A percentile compares a stretch with the other conserved stretches of the same genome.
phyloP scores from a whole-genome alignment of 2,329 filamentous ascomycete genomes.

The Fragosphaeria purpurea region DNA sequence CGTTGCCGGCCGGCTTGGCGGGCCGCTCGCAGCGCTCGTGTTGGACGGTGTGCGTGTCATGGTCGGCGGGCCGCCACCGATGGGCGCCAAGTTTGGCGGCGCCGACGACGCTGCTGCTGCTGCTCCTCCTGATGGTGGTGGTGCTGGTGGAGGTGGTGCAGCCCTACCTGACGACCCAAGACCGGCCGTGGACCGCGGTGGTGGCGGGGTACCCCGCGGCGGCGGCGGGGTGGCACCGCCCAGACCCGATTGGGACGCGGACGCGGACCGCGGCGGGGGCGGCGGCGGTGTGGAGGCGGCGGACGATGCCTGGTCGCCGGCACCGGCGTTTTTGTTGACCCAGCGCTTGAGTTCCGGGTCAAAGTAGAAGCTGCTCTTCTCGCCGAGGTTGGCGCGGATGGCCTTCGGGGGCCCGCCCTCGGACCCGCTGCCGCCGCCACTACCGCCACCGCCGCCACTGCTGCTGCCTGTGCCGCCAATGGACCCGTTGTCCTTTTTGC shows the following conservation, averaged over 20 bases:
- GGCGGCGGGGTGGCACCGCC: conserved; percentile 46
- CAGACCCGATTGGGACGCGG: conserved; percentile 36
- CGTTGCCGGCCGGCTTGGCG: conserved; percentile 61
- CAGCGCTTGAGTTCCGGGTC: conserved; percentile 95
- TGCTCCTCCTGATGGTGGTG: conserved; percentile 5
- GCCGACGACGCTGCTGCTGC: conserved; percentile 12
- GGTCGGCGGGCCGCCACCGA: conserved; percentile 18
- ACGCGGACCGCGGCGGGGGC: conserved; percentile 61
- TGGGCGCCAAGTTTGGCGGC: conserved; percentile 2
- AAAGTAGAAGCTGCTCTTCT: conserved; percentile 86
- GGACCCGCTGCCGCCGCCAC: conserved; percentile 17
- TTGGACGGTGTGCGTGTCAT: conserved; percentile 35
- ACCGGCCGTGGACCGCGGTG: conserved; percentile 9
- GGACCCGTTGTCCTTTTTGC: conserved; percentile 41
- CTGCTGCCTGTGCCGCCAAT: conserved; percentile 12
- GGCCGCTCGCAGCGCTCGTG: conserved; percentile 33
- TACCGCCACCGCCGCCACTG: conserved; percentile 23
- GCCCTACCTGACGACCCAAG: conserved; percentile 11
- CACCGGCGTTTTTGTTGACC: conserved; percentile 88
- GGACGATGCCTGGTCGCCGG: conserved; percentile 48
- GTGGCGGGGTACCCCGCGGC: conserved; percentile 25
- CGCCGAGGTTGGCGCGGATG: conserved; percentile 89
- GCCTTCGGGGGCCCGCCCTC: conserved; percentile 45
- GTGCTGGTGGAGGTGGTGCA: conserved; percentile 15
- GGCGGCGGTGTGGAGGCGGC: conserved; percentile 72